phyloP scores from a whole-genome alignment of 2,329 filamentous ascomycete species.

The Herpotrichia juniperi region DNA sequence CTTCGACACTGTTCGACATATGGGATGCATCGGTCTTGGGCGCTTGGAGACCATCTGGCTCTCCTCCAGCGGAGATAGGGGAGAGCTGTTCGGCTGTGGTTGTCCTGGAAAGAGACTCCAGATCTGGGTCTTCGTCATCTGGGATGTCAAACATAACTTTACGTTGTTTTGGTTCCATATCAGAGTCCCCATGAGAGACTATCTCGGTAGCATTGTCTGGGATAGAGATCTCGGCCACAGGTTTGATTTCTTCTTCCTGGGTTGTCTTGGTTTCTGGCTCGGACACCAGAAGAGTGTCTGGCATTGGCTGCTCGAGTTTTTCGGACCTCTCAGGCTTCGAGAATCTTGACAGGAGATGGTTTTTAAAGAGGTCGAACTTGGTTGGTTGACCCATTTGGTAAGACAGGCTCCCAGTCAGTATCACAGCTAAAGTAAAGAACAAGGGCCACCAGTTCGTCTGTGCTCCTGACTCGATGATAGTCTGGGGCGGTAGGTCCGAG shows the following conservation, averaged over 20 bases:
- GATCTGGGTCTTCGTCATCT: conserved; percentile 36
- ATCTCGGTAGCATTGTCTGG: background rate
- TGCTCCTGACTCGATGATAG: conserved; percentile 6
- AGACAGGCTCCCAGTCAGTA: conserved; percentile 1
- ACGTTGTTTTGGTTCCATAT: conserved; percentile 34
- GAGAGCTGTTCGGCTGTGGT: conserved; percentile 39
- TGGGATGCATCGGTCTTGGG: background rate
- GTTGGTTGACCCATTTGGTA: conserved; percentile 8
- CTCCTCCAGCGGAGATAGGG: conserved; percentile 5
- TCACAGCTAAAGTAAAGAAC: conserved; percentile 1
- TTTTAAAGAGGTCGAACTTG: conserved; percentile 10
- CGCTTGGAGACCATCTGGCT: background rate
- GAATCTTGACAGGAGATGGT: conserved; percentile 5
- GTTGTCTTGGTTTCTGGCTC: background rate
- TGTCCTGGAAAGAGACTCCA: conserved; percentile 39
- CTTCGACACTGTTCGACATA: conserved; percentile 18
- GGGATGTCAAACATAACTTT: conserved; percentile 42
- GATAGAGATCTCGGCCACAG: background rate
- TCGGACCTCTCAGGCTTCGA: conserved; percentile 2
- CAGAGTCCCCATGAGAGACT: background rate
- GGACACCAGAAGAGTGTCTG: background rate
- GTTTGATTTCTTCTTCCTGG: background rate
- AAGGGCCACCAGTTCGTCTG: conserved; percentile 2
- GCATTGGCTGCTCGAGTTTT: background rate
- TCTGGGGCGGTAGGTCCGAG: background rate